Percentiles rank a stretch among this genome's conserved stretches.
These are phyloP conservation scores for Vanrija pseudolonga DNA, from an alignment of 1,284 basidiomycete genomes.

Conservation along the genomic window DNA sequence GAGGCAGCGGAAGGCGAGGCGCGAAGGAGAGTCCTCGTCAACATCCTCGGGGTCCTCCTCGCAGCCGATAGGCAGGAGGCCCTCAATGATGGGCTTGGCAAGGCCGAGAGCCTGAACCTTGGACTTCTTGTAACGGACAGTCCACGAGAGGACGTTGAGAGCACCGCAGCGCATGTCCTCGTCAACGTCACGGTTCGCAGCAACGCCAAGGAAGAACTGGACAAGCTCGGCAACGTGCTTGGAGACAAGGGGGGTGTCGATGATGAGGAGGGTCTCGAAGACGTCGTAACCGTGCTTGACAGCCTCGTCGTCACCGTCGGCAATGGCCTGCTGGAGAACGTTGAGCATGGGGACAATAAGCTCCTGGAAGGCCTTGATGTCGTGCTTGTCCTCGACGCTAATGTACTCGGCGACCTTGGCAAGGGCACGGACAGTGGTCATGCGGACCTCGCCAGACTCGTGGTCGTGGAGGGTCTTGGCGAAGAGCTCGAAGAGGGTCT, in stretches of 20 bases:
- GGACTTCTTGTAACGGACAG: slow-evolving; percentile 94
- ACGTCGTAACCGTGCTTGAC: slow-evolving; percentile 92
- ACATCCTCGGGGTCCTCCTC: slow-evolving; percentile 84
- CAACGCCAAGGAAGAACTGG: slow-evolving; percentile 81
- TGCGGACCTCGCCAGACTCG: slow-evolving; percentile 83
- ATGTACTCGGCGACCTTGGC: slow-evolving; percentile 94
- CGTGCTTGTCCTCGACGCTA: slow-evolving; percentile 77
- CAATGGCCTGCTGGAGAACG: slow-evolving; percentile 85
- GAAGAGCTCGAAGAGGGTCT: slow-evolving; percentile 80
- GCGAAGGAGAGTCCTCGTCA: slow-evolving; percentile 75
- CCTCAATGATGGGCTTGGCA: slow-evolving; percentile 81
- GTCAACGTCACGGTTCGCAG: slow-evolving; percentile 75
- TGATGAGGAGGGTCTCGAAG: slow-evolving; percentile 89
- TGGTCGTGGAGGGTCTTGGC: slow-evolving; percentile 74
- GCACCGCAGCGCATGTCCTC: slow-evolving; percentile 82
- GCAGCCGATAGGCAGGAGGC: slow-evolving; percentile 88
- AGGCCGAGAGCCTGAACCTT: slow-evolving; percentile 87
- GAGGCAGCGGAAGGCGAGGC: slow-evolving; percentile 91
- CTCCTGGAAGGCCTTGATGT: slow-evolving; percentile 84
- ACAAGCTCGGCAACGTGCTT: slow-evolving; percentile 85
- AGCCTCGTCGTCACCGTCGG: slow-evolving; percentile 71
- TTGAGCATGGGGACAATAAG: slow-evolving; percentile 86
- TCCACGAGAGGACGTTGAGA: slow-evolving; percentile 94
- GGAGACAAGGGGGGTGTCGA: slow-evolving; percentile 88
- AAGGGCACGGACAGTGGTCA: slow-evolving; percentile 84